phyloP scores from a whole-genome alignment of 2,329 filamentous ascomycete genomes.

The Anthostomella pinea region DNA sequence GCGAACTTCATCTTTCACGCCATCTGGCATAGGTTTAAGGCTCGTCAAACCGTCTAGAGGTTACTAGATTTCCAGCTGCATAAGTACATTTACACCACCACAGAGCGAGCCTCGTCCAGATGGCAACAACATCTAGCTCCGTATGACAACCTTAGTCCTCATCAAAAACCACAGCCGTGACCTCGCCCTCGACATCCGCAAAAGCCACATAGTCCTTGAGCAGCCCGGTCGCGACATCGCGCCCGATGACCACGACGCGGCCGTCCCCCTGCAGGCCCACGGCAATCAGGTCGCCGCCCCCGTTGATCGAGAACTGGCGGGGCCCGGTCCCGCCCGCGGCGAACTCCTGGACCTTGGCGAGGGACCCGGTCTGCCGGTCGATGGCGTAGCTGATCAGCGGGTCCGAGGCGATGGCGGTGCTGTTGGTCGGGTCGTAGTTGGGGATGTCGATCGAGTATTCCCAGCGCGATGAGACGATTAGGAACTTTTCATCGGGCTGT shows the following conservation, averaged over 20 bases:
- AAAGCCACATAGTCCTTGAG: conserved; percentile 47
- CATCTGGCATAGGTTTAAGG: too few relatives aligned
- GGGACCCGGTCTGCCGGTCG: conserved; percentile 48
- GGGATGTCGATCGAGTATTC: conserved; percentile 52
- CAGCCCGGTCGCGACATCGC: conserved; percentile 58
- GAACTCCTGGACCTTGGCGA: conserved; percentile 55
- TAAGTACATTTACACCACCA: too few relatives aligned
- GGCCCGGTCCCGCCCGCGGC: conserved; percentile 64
- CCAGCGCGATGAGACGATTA: conserved; percentile 67
- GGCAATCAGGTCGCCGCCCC: conserved; percentile 60
- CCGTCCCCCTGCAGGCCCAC: conserved; percentile 62
- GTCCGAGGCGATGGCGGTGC: conserved; percentile 53
- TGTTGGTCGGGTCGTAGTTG: conserved; percentile 43
- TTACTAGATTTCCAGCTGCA: too few relatives aligned
- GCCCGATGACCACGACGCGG: conserved; percentile 58
- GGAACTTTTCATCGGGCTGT: conserved; percentile 58
- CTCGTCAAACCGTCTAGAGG: too few relatives aligned
- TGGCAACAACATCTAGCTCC: too few relatives aligned
- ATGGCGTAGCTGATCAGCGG: conserved; percentile 63
- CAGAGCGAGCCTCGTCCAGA: too few relatives aligned
- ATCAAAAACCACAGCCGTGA: conserved; percentile 48
- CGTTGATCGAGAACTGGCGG: conserved; percentile 66
- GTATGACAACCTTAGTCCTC: conserved; percentile 36
- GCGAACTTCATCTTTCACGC: too few relatives aligned
- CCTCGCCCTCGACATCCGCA: conserved; percentile 41